Evolutionary conservation across 2,329 filamentous ascomycete genomes (phyloP).

Genomic region (Claviceps quebecensis): DNA sequence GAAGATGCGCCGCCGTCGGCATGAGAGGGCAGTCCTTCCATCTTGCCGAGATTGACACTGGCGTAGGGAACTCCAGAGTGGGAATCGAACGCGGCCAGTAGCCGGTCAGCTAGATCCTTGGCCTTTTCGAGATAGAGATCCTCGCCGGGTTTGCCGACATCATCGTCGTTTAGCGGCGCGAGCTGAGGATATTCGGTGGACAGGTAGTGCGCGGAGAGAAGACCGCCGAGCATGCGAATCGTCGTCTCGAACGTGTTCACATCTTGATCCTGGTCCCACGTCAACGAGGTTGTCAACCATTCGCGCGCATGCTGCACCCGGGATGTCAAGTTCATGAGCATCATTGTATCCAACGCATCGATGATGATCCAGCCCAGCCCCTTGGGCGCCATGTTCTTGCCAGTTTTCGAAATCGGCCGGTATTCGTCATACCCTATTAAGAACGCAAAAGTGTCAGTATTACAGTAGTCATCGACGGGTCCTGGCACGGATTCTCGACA

Average conservation of each 20-base stretch:
- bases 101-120: constrained; percentile 75
- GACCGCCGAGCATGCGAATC: constrained; percentile 88
- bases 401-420: constrained; percentile 65
- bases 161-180: constrained; percentile 58
- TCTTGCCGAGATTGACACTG: constrained; percentile 73
- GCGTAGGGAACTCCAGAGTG: constrained; percentile 77
- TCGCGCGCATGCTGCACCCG: constrained; percentile 72
- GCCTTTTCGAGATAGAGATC: constrained; percentile 95
- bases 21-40: constrained; percentile 66
- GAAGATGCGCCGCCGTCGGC: constrained; percentile 78
- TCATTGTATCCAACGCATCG: constrained; percentile 89
- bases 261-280: constrained; percentile 85
- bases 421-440: constrained; percentile 68
- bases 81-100: constrained; percentile 80
- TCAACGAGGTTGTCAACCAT: constrained; percentile 71
- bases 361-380: constrained; percentile 98
- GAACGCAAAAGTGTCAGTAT: not conserved
- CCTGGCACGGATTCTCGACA: not conserved
- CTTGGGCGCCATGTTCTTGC: constrained; percentile 70
- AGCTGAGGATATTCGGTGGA: constrained; percentile 70
- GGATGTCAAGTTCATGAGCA: constrained; percentile 92
- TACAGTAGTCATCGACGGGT: constrained; percentile 15
- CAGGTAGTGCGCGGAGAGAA: constrained; percentile 90
- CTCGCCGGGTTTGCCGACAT: constrained; percentile 60
- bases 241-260: constrained; percentile 98